Base-by-base conservation (phyloP, 495 filamentous ascomycete species). In the Amphirosellinia nigrospora region DNA sequence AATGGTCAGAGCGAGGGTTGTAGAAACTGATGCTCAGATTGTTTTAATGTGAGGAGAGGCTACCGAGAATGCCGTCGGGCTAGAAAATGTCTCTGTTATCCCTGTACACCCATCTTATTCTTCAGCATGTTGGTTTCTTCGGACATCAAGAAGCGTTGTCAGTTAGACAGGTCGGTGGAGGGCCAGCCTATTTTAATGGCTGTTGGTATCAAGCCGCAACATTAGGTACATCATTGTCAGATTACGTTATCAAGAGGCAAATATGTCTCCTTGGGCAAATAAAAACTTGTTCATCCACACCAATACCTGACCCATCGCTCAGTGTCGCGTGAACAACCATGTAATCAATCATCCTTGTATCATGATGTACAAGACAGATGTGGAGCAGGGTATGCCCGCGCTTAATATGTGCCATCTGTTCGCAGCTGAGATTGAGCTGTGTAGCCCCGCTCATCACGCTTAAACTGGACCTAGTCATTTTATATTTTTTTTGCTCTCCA, bases 81-180 rank as follows among this genome's bases (percentile, higher is more conserved):
- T 62, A 69, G 66, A 60, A 52, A 61, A 69, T 38, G 46, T 26
- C 45, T 56, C 71, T 52, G 46, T 68, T 48, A 48, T 46, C 53
- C 70, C 64, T 71, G 69, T 78, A 73, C 72, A 74, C 68, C 72
- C 7, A 28, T 56, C 28, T 70, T 52, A 21, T 69, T 69, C 30
- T 28, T 26, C 23, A 30, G 28, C 41, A 62, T 32, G 19, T 61
- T 55, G 56, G 39, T 62, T 68, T 60, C 6, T 15, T 50, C 45
- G 36, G 26, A 38, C 41, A 28, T 50, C 13, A 59, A 34, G 19
- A 36, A 61, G 56, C 56, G 34, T 69, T 52, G 15, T 62, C 62
- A 69, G 30, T 43, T 61, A 38, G 32, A 53, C 23, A 39, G 32
- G 43, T 39, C 9, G 21, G 15, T 36, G 41, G 32, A 46, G 30